Evolutionary conservation across 495 filamentous ascomycete genomes (phyloP), one percentile per base, ranked within the genome.

Genomic region (Cladorrhinum samala): DNA sequence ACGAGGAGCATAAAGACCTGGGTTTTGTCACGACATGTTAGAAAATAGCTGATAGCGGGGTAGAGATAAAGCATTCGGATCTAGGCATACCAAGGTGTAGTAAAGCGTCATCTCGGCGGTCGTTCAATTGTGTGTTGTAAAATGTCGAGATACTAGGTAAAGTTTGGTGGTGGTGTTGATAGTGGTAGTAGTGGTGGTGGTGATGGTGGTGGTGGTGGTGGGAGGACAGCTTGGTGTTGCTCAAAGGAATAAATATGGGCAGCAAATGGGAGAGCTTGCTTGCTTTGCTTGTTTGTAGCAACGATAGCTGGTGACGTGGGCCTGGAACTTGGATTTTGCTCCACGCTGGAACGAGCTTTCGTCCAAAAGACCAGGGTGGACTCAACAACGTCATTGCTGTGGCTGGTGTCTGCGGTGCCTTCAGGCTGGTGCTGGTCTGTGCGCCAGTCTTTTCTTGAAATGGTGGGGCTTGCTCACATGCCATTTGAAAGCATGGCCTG

Each of bases 1-100:
- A 98, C 84, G 58, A 98, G 76, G 58, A 98, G 83, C 62, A 88
- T 68, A 72, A 98, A 98, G 41, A 97, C 93, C 93, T 98, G n/a
- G n/a, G n/a, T n/a, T n/a, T n/a, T n/a, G n/a, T n/a, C n/a, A n/a
- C n/a, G n/a, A n/a, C n/a, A n/a, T n/a, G n/a, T n/a, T n/a, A n/a
- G n/a, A n/a, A n/a, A n/a, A 65, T 9, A n/a, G 59, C 72, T 58
- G 70, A 65, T 23, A 23, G 41, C 23, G 7, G 52, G 8, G 9
- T 33, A 16, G 7, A 5, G 25, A 2, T 17, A 53, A 36, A n/a
- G 23, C 2, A 18, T 1, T 14, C 6, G 14, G 8, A 30, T 36
- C 20, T 25, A 20, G 43, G 82, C 89, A 67, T 88, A 96, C 93
- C 51, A 98, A 82, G 62, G 82, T 91, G 80, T 95, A 98, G 79